Percentiles rank a stretch among this genome's conserved stretches.
Conservation (phyloP, 164 flowering plant genomes). For the Liquidambar formosana region DNA sequence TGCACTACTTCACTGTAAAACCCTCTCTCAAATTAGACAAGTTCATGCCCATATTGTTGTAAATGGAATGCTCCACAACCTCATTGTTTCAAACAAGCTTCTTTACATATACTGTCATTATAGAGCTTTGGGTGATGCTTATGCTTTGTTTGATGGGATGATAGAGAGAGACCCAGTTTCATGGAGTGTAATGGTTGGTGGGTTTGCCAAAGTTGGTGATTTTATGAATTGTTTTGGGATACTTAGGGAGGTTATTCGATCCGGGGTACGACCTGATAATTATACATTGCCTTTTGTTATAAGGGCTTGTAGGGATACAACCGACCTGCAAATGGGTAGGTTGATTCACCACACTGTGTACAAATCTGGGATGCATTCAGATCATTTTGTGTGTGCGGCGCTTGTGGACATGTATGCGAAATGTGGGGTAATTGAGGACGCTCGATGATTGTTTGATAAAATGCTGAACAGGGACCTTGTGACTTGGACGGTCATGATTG, state of each 20-base stretch:
- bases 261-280: slow-evolving; percentile 34
- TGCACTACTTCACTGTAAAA: slow-evolving; percentile 30
- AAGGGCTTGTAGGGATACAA: slow-evolving; percentile 44
- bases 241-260: slow-evolving; percentile 43
- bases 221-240: slow-evolving; percentile 29
- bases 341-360: slow-evolving; percentile 36
- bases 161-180: slow-evolving; percentile 32
- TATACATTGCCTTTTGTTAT: slow-evolving; percentile 45
- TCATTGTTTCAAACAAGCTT: slow-evolving; percentile 46
- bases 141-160: slow-evolving; percentile 38
- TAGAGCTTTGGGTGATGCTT: slow-evolving; percentile 35
- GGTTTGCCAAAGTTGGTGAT: slow-evolving; percentile 49
- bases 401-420: slow-evolving; percentile 54
- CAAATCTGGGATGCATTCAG: slow-evolving; percentile 36
- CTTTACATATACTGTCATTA: slow-evolving; percentile 35
- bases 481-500: slow-evolving; percentile 62
- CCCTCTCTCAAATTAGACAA: slow-evolving; percentile 38
- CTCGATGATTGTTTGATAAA: slow-evolving; percentile 44
- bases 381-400: slow-evolving; percentile 43
- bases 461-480: slow-evolving; percentile 50
- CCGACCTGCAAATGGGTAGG: slow-evolving; percentile 33
- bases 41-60: slow-evolving; percentile 38
- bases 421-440: slow-evolving; percentile 40
- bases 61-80: slow-evolving; percentile 24
- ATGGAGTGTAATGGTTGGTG: slow-evolving; percentile 60